Base-by-base conservation (phyloP, 1,284 basidiomycete genomes). In the Cryptococcus neoformans region DNA sequence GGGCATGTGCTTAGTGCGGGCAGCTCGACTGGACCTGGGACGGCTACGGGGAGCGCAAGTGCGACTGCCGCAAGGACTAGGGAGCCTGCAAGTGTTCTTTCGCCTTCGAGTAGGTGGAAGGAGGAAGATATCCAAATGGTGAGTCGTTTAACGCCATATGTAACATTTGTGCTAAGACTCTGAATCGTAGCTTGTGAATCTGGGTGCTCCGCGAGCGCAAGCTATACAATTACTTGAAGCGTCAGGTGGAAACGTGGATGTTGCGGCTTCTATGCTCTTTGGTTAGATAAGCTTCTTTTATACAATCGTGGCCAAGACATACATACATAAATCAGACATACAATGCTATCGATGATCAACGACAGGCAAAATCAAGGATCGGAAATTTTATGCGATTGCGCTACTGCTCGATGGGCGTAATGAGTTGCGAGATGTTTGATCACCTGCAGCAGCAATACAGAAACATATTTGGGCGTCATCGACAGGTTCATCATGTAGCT, bases 231-330 rank as follows among this genome's bases (percentile, higher is more conserved):
- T 87, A 21, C 79, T 98, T 54, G 84, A 88, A 17, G 89, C 90
- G 5, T 83, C 90, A 1, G 85, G 84, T 1, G 94, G 94, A 1
- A 92, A 95, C 68, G 80, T 93, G 6, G 92, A 97, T 59, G 80
- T 89, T 16, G 93, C 94, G 3, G 93, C 90, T 4, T 91, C 90
- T 39, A 79, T 95, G 74, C 76, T 96, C 51, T 97, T 97, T 73
- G 87, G 75, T 21, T 21, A 21, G 21, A 41, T 41, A 1, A 41
- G n/a, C 39, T n/a, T 11, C 40, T n/a, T 41, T 41, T n/a, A 17
- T 40, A 17, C 35, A 17, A 8, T 3, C 36, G 14, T 12, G 10
- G 34, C 5, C 48, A 38, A 50, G 35, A 50, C 49, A 17, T 50
- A 14, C n/a, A 41, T 4, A 41, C 40, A 6, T 41, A 3, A 41